phyloP scores from a whole-genome alignment of 2,329 filamentous ascomycete species.

The Xylariaceae sp. region DNA sequence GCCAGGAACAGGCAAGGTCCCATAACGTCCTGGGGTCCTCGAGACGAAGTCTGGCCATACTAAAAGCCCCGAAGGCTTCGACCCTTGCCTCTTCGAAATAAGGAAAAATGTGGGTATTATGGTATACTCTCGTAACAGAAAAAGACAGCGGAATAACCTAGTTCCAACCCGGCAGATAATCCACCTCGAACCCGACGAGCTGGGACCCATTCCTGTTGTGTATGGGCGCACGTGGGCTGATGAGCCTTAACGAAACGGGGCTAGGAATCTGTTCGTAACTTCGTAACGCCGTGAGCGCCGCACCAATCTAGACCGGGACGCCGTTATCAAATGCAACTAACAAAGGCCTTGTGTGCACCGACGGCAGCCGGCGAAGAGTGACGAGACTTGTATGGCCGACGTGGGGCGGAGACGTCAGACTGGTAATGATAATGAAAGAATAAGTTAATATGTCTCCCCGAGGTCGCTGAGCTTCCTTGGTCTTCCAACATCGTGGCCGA shows the following conservation, averaged over 20 bases:
- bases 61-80: too few relatives aligned
- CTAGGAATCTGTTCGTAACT: conserved; percentile 23
- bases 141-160: conserved; percentile 5
- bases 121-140: conserved; percentile 7
- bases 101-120: conserved; percentile 12
- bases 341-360: conserved; percentile 15
- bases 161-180: conserved; percentile 8
- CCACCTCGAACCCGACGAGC: conserved; percentile 15
- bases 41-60: too few relatives aligned
- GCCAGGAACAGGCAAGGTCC: too few relatives aligned
- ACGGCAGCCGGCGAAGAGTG: conserved; percentile 11
- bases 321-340: conserved; percentile 14
- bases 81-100: too few relatives aligned
- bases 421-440: conserved; percentile 4
- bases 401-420: conserved; percentile 23
- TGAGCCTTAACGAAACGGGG: conserved; percentile 21
- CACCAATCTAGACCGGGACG: conserved; percentile 17
- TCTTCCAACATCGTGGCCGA: conserved; percentile 24
- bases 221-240: conserved; percentile 10
- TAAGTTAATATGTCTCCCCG: conserved; percentile 49
- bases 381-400: conserved; percentile 19
- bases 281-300: conserved; percentile 27
- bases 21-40: too few relatives aligned
- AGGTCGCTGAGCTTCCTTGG: conserved; percentile 42
- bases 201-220: conserved; percentile 1